Percentiles rank a stretch among this genome's conserved stretches.
Evolutionary conservation across 352 stramenopile species (phyloP).

Genomic region (Phytopythium delawarense): DNA sequence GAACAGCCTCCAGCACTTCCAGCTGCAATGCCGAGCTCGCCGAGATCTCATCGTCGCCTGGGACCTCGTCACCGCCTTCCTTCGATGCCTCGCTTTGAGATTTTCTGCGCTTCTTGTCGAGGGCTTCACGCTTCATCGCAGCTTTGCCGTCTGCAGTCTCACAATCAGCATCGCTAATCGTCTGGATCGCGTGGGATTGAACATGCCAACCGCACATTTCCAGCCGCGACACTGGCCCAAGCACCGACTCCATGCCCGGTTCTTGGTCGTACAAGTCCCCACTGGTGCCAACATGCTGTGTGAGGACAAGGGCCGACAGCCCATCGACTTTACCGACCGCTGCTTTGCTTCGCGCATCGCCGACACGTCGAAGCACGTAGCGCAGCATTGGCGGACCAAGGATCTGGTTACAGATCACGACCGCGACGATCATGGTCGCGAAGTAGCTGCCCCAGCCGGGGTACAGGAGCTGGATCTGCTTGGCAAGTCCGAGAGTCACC

Average conservation of each 20-base stretch:
- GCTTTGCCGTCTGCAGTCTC: slow-evolving; percentile 14
- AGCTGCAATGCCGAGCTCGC: slow-evolving; percentile 2
- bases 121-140: slow-evolving; percentile 1
- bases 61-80: neutral
- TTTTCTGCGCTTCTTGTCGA: neutral
- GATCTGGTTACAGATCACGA: slow-evolving; percentile 71
- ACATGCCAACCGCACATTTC: slow-evolving; percentile 64
- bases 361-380: slow-evolving; percentile 46
- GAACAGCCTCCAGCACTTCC: slow-evolving; percentile 27
- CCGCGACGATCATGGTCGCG: slow-evolving; percentile 67
- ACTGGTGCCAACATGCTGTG: slow-evolving; percentile 16
- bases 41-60: neutral
- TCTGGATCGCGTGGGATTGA: slow-evolving; percentile 35
- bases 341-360: slow-evolving; percentile 46
- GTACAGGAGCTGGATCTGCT: slow-evolving; percentile 70
- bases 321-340: slow-evolving; percentile 58
- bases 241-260: neutral
- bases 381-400: slow-evolving; percentile 53
- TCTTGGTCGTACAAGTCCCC: slow-evolving; percentile 7
- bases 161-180: slow-evolving; percentile 11
- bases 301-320: slow-evolving; percentile 34
- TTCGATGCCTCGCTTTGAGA: neutral
- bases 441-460: slow-evolving; percentile 70
- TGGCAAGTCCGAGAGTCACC: slow-evolving; percentile 62
- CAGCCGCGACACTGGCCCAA: slow-evolving; percentile 34